These are phyloP conservation scores for Psilocybe cyanescens DNA, from an alignment of 768 basidiomycete species.

Conservation along the genomic window DNA sequence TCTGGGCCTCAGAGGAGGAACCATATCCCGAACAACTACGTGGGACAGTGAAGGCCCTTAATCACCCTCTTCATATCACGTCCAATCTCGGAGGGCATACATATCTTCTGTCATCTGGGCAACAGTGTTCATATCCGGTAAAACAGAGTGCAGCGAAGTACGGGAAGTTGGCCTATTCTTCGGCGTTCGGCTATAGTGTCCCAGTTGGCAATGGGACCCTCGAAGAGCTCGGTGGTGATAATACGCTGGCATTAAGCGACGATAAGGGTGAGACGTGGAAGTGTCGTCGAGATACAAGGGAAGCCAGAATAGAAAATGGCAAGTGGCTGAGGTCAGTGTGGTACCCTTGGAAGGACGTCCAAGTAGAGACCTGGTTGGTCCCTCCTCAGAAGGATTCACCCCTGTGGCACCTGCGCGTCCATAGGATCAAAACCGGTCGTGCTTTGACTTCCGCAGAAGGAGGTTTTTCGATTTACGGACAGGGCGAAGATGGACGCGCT, in stretches of 20 bases:
- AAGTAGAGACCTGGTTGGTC: constrained; percentile 76
- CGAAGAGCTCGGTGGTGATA: constrained; percentile 75
- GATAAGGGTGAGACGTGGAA: constrained; percentile 77
- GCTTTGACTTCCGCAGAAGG: constrained; percentile 65
- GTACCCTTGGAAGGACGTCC: constrained; percentile 75
- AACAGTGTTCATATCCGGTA: constrained; percentile 80
- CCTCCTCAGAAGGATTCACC: constrained; percentile 62
- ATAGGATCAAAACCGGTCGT: constrained; percentile 60
- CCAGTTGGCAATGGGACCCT: constrained; percentile 68
- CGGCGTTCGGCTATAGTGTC: constrained; percentile 79
- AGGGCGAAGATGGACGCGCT: constrained; percentile 61
- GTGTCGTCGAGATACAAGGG: constrained; percentile 62
- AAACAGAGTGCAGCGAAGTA: constrained; percentile 82
- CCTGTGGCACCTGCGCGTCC: constrained; percentile 72
- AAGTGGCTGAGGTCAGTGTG: constrained; percentile 69
- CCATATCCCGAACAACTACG: constrained; percentile 56
- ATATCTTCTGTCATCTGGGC: constrained; percentile 75
- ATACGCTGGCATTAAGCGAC: constrained; percentile 70
- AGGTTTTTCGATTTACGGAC: constrained; percentile 73
- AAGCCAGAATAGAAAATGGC: constrained; percentile 57
- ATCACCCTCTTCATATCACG: constrained; percentile 71
- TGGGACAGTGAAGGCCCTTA: constrained; percentile 52
- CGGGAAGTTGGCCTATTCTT: constrained; percentile 77
- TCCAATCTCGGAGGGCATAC: constrained; percentile 66
- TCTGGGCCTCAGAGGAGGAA: constrained; percentile 73